Base-by-base conservation (phyloP, 805 yeast genomes). In the Nakazawaea wickerhamii region DNA sequence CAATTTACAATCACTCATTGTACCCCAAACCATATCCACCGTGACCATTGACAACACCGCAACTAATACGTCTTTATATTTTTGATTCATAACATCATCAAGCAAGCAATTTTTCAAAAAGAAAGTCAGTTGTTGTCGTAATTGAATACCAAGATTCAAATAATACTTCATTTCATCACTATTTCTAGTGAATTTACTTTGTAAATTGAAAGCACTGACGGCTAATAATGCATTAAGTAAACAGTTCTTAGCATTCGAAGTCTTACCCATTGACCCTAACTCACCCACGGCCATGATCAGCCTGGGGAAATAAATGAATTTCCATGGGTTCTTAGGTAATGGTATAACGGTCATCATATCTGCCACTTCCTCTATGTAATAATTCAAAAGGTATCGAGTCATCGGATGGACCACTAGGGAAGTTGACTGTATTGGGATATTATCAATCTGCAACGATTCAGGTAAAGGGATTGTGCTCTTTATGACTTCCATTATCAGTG, bases 11-110 rank as follows among this genome's bases (percentile, higher is more conserved):
- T 84, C 93, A 43, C 84, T 81, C 90, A 85, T 84, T 1, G 91
- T 79, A 3, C 96, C 95, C 87, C 95, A 84, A 13, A 86, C 90
- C 40, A 86, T 81, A 62, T 88, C 95, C 40, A 88, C 84, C 5
- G 90, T 80, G 37, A 82, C 86, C 95, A 87, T 85, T 2, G 93
- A 81, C 58, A 88, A 69, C 18, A 85, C 80, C 1, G 95, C 93
- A 39, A 87, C 84, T 21, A 88, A 59, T 4, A 86, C 84, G 55
- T 87, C 95, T 55, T 88, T 87, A 59, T 88, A 87, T 57, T 84
- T 83, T 54, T 84, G 86, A 42, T 47, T 64, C 50, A 66, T 69
- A 45, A 67, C 71, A 55, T 69, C 79, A 58, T 54, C 74, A 47
- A 56, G 73, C 55, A 75, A 61, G 53, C 88, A 77, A 42, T 71